Evolutionary conservation across 768 basidiomycete genomes (phyloP), one percentile per base, ranked within the genome.

Genomic region (Gymnopilus dilepis): DNA sequence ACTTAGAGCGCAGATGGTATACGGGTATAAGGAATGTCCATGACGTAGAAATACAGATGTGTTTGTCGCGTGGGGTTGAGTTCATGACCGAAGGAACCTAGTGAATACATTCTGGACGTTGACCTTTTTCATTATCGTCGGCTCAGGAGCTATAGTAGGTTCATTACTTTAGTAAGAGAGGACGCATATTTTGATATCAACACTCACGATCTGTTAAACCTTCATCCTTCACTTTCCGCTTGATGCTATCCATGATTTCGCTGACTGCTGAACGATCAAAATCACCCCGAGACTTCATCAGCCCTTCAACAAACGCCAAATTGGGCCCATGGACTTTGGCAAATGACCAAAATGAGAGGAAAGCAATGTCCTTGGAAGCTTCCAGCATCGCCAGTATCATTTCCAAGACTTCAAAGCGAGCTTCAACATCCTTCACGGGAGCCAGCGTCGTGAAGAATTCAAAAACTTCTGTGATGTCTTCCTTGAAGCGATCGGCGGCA

Each of bases 251-350:
- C 90, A 97, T 95, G 31, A 97, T 91, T 61, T 99, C 96, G 67
- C 79, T 90, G 17, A 89, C 92, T 13, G 88, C 86, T 1, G 90
- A 87, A n/a, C 94, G 86, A 75, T 97, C 95, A 56, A 98, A 79
- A 75, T 99, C 96, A 57, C 91, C 90, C 54, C 97, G 84, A 4
- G 91, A 87, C 72, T 89, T 92, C 84, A 99, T 90, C 47, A 99
- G 70, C 8, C 89, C 86, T 72, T 99, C 97, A 30, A 97, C 90
- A 69, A 97, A 99, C 1, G 87, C 82, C 41, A 97, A 82, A 67
- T 96, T 95, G 24, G 97, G 95, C 4, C 97, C 97, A 74, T 97
- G 91, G 22, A 90, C 87, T 70, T 93, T 93, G 17, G 95, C 96
- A 74, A 99, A 99, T 4, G 86, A 80, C 89, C 92, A 97, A 75